Conservation (phyloP, 2,329 filamentous ascomycete species). For the Botrytis galanthina region DNA sequence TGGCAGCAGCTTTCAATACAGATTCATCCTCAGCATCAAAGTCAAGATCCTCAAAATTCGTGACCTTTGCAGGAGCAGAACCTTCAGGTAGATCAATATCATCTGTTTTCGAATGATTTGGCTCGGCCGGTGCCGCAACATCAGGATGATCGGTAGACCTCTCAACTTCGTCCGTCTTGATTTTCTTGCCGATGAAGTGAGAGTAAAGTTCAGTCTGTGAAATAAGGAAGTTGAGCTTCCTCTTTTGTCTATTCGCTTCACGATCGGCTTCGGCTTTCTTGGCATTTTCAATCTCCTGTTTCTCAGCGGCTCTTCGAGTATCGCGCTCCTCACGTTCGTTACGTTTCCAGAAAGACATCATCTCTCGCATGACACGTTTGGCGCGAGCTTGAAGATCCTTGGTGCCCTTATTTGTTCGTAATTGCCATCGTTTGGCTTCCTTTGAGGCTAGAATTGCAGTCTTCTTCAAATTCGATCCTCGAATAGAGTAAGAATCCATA, state of each 20-base stretch:
- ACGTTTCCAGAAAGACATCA: constrained; percentile 99
- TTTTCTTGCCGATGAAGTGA: constrained; percentile 99
- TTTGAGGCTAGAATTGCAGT: constrained; percentile 95
- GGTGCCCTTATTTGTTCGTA: constrained; percentile 95
- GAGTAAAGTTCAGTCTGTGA: constrained; percentile 98
- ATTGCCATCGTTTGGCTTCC: constrained; percentile 95
- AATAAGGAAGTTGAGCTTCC: constrained; percentile 98
- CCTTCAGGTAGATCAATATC: constrained; percentile 49
- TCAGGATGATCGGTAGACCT: constrained; percentile 80
- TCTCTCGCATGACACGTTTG: constrained; percentile 98
- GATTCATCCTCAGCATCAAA: constrained; percentile 95
- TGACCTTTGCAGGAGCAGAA: constrained; percentile 69
- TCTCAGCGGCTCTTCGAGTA: constrained; percentile 87
- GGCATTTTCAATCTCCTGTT: constrained; percentile 92
- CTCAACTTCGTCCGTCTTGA: constrained; percentile 95
- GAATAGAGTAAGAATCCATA: constrained; percentile 77
- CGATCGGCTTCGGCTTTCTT: constrained; percentile 96
- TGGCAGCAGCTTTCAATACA: constrained; percentile 74
- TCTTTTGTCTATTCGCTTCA: constrained; percentile 94
- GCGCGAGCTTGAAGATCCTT: constrained; percentile 96
- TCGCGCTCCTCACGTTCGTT: constrained; percentile 98
- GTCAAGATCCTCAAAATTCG: constrained; percentile 89
- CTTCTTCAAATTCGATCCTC: constrained; percentile 95
- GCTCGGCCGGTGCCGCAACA: constrained; percentile 53
- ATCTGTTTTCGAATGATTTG: constrained; percentile 40